Conservation (phyloP, 2,329 filamentous ascomycete genomes). For the Exophiala sideris region DNA sequence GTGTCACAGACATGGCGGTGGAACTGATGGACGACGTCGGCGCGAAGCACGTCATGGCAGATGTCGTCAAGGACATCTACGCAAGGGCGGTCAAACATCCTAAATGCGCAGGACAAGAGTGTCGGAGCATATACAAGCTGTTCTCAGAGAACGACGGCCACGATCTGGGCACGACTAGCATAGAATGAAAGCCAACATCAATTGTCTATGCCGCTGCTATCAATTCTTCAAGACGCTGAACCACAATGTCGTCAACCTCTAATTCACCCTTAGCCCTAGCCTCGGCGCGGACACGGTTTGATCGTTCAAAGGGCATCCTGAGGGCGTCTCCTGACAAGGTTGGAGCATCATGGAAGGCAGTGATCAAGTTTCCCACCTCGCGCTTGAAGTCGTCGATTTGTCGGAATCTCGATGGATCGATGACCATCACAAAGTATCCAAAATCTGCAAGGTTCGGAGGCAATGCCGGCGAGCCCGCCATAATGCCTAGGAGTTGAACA, state of each 20-base stretch:
- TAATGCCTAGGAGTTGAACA: conserved; percentile 15
- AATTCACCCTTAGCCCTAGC: conserved; percentile 3
- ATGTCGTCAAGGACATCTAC: conserved; percentile 51
- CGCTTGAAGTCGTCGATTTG: conserved; percentile 20
- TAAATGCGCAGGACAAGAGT: conserved; percentile 53
- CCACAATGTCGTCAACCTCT: conserved; percentile 16
- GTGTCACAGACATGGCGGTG: conserved; percentile 56
- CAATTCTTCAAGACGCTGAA: conserved; percentile 11
- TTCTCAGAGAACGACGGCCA: conserved; percentile 3
- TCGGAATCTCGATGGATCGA: conserved; percentile 15
- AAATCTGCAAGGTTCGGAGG: conserved; percentile 14
- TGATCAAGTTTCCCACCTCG: conserved; percentile 11
- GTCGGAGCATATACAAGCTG: conserved; percentile 50
- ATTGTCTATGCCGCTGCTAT: not conserved
- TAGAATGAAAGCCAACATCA: not conserved
- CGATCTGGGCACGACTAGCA: not conserved
- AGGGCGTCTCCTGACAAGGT: conserved; percentile 7
- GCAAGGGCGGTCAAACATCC: conserved; percentile 49
- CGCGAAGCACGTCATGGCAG: conserved; percentile 48
- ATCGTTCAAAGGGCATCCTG: conserved; percentile 14
- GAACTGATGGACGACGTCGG: conserved; percentile 53
- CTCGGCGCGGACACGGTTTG: conserved; percentile 8
- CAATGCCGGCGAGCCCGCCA: conserved; percentile 16
- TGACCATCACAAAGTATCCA: conserved; percentile 16
- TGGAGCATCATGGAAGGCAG: conserved; percentile 10